Conservation (phyloP, 306 rosid genomes). For the Quercus bicolor region DNA sequence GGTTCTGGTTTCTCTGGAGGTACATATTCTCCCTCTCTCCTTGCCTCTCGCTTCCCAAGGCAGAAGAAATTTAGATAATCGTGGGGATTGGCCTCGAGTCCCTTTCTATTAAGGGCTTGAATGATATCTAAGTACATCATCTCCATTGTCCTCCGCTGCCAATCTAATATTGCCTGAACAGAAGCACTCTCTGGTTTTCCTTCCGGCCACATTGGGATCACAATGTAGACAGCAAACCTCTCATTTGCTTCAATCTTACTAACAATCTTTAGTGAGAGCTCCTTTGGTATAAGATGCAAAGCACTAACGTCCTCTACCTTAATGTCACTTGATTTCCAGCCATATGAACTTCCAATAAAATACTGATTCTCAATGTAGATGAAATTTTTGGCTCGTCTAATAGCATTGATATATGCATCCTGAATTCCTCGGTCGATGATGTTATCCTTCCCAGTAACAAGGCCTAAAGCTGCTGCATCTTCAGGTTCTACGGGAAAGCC, state of each 20-base stretch:
- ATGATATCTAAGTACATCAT: conserved; percentile 81
- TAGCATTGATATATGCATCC: conserved; percentile 78
- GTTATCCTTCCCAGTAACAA: conserved; percentile 71
- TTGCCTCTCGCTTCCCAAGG: conserved; percentile 64
- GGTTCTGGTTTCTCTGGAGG: conserved; percentile 61
- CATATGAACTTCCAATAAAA: conserved; percentile 84
- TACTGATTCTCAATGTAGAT: conserved; percentile 90
- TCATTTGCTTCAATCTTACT: conserved; percentile 82
- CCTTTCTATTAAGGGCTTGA: conserved; percentile 48
- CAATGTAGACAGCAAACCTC: conserved; percentile 65
- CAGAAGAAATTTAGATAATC: conserved; percentile 76
- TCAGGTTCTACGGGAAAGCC: conserved; percentile 57
- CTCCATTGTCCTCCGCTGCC: conserved; percentile 82
- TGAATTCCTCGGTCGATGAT: conserved; percentile 73
- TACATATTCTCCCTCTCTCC: conserved; percentile 27
- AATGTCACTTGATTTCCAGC: conserved; percentile 54
- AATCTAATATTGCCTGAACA: conserved; percentile 78
- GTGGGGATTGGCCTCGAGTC: conserved; percentile 41
- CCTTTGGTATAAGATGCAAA: conserved; percentile 78
- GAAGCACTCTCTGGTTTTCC: conserved; percentile 79
- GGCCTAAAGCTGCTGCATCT: conserved; percentile 43
- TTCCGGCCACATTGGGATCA: conserved; percentile 96
- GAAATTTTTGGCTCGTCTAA: conserved; percentile 70
- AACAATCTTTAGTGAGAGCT: conserved; percentile 71
- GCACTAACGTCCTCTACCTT: conserved; percentile 64